Evolutionary conservation across 2,329 filamentous ascomycete species (phyloP), one percentile per base, ranked within the genome.

Genomic region (Talaromyces sp.): DNA sequence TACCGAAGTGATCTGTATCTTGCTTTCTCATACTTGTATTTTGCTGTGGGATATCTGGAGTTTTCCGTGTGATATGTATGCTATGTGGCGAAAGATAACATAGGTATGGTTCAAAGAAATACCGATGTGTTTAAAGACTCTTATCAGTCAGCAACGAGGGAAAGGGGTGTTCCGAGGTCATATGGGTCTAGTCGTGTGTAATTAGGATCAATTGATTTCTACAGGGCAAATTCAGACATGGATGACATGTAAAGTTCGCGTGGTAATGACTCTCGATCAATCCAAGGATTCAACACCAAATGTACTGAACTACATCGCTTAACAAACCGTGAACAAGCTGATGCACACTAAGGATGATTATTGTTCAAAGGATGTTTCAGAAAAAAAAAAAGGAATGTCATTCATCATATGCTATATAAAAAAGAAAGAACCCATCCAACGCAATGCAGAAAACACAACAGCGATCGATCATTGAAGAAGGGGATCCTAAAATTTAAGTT

Each of bases 381-480:
- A 2, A 27, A 17, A 27, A 25, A 3, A 1, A 9, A 33, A 49
- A 39, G 10, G 17, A 37, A 50, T 2, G 47, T 49, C 59, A 27
- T 62, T 62, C 49, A 41, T 62, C 45, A 62, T 62, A 52, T 62
- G 47, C 59, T 31, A 41, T 25, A 31, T 19, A 41, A 52, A 19
- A 31, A 3, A 27, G 7, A 22, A 52, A 33, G n/a, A 3, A 35
- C 4, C 37, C 47, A 8, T 43, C 19, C 22, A 19, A 43, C 50
- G 49, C 22, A 61, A 15, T 15, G 35, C 45, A 35, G 35, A 47
- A 17, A 56, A 25, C 17, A 25, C 19, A 37, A 27, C 7, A 35
- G 19, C 8, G 58, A 75, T 80, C 73, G 58, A 75, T 80, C 73
- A 85, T 74, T 85, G 83, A 61, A 85, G 77, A 56, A 85, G 78